These are phyloP conservation scores for Glomus cerebriforme DNA, from an alignment of 192 early-diverging fungal genomes.

Conservation along the genomic window DNA sequence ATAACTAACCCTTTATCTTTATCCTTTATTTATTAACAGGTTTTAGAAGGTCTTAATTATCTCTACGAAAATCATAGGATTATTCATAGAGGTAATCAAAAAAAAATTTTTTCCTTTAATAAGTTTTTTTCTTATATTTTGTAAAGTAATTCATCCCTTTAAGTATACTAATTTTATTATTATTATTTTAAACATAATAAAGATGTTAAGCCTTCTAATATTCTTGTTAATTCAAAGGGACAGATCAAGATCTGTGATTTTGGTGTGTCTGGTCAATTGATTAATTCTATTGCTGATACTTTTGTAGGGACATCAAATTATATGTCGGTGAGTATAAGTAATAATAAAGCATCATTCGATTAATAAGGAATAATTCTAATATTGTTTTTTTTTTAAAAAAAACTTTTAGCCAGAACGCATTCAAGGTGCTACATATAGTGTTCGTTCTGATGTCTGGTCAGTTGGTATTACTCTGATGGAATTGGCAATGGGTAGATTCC, in stretches of 20 bases:
- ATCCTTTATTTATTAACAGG: conserved; percentile 34
- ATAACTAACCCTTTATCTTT: neutral
- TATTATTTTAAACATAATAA: conserved; percentile 6
- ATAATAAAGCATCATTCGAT: neutral
- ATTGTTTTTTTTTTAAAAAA: neutral
- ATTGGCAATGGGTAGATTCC: conserved; percentile 74
- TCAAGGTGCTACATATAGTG: conserved; percentile 73
- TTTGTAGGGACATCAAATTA: conserved; percentile 86
- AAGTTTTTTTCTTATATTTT: neutral
- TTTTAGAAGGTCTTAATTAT: conserved; percentile 78
- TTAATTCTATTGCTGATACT: conserved; percentile 81
- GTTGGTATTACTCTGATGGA: conserved; percentile 83
- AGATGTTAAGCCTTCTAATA: conserved; percentile 89
- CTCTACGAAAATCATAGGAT: conserved; percentile 88
- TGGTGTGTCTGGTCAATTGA: conserved; percentile 89
- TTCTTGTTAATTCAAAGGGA: conserved; percentile 78
- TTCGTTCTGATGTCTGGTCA: conserved; percentile 83
- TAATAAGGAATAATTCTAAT: neutral
- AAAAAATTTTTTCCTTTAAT: conserved; percentile 3
- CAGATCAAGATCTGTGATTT: conserved; percentile 85
- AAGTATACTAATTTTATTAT: neutral
- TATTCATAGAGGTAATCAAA: conserved; percentile 83
- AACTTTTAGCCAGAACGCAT: conserved; percentile 71
- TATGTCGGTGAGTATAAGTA: conserved; percentile 65
- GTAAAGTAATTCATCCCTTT: neutral